Conservation (phyloP, 2,329 filamentous ascomycete genomes). For the Dactylellina haptotyla region DNA sequence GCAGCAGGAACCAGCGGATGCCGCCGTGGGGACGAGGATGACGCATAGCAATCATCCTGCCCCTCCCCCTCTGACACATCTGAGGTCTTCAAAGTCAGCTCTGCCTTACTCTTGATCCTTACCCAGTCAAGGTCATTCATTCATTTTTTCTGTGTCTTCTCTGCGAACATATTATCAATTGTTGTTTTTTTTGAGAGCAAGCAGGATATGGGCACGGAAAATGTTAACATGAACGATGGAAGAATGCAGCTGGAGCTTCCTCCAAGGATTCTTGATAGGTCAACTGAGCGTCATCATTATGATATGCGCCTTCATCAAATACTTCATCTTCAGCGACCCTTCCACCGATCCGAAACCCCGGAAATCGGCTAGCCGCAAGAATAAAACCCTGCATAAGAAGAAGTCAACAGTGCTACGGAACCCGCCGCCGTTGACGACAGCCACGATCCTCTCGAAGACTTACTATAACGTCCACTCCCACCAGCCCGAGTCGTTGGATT, state of each 20-base stretch:
- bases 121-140: slow-evolving; percentile 38
- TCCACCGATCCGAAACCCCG: slow-evolving; percentile 62
- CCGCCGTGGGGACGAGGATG: slow-evolving; percentile 32
- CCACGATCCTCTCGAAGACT: slow-evolving; percentile 92
- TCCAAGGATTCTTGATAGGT: slow-evolving; percentile 89
- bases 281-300: slow-evolving; percentile 92
- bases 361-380: slow-evolving; percentile 62
- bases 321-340: slow-evolving; percentile 98
- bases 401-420: slow-evolving; percentile 78
- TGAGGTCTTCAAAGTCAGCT: slow-evolving; percentile 54
- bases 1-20: slow-evolving; percentile 24
- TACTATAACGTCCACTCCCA: slow-evolving; percentile 97
- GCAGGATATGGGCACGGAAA: too few relatives aligned
- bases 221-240: slow-evolving; percentile 15
- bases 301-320: slow-evolving; percentile 95
- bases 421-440: slow-evolving; percentile 82
- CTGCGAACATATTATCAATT: not conserved
- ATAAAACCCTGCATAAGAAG: slow-evolving; percentile 68
- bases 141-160: slow-evolving; percentile 1
- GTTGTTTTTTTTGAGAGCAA: not conserved
- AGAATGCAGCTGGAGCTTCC: slow-evolving; percentile 78
- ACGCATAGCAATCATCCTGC: slow-evolving; percentile 1
- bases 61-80: slow-evolving; percentile 26
- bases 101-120: slow-evolving; percentile 49
- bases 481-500: slow-evolving; percentile 94